Evolutionary conservation across 1,284 basidiomycete genomes (phyloP), one percentile per base, ranked within the genome.

Genomic region (Neolentinus lepideus): DNA sequence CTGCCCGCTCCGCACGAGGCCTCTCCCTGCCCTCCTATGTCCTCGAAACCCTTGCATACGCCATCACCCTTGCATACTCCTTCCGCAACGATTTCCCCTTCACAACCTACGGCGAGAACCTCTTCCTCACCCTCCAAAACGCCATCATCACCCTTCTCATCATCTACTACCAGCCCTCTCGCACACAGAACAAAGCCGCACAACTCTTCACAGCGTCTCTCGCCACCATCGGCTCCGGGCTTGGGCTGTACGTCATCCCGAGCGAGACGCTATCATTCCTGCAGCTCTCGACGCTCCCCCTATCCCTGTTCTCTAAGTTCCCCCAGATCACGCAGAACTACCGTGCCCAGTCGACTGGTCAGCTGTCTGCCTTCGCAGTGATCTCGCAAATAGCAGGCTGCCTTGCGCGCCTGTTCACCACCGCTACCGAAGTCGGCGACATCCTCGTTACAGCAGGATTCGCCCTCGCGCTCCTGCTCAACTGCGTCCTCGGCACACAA

Each of bases 101-200:
- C 76, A 93, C 90, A 35, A 97, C 95, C 0, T 98, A 97, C 61
- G 95, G 95, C 65, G 93, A 96, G 70, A 95, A 94, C 74, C 69
- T 92, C 59, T 94, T 94, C 79, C 79, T 96, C 54, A 86, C 90
- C 24, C 64, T 92, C 48, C 92, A 94, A 69, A 94, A 94, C 71
- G 76, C 86, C 61, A 61, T 88, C 70, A 90, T 94, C 68, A 91
- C 88, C 27, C 75, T 91, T 61, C 84, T 93, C 64, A 93, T 95
- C 67, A 76, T 91, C 46, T 74, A 76, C 67, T 88, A 84, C 66
- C 68, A 72, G 9, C 74, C 77, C 58, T 63, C 65, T 58, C 60
- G 59, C 59, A 57, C 54, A 55, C 45, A 57, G 61, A 35, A 59
- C 61, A 59, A 66, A 60, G 64, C 67, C 63, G 48, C 62, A 56